Evolutionary conservation across 1,284 basidiomycete genomes (phyloP), one percentile per base, ranked within the genome.

Genomic region (Puccinia novopanici): DNA sequence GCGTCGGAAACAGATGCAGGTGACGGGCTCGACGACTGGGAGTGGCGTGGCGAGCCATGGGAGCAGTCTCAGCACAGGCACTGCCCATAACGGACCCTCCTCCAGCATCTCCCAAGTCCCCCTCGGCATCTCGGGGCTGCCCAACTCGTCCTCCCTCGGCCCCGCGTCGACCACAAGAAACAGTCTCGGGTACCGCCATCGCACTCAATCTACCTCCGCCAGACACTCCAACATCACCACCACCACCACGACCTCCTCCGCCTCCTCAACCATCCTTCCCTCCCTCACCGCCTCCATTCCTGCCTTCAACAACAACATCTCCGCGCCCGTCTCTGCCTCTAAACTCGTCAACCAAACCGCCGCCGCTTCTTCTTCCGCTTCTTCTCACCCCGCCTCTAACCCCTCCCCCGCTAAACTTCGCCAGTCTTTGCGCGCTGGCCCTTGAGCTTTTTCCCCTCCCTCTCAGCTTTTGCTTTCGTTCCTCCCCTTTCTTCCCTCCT

Each of bases 1-100:
- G 6, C 57, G 77, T 37, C n/a, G 77, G 24, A 80, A 73, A 73
- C 72, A 57, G 27, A 24, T 73, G 17, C 70, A 73, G 1, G 10
- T 68, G 8, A 45, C 67, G 19, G 37, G 37, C 27, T 37, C 71
- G 68, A 54, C 45, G 6, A 45, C 45, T 6, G 45, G 45, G 45
- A n/a, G n/a, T 13, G n/a, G 42, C 13, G 9, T 42, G 3, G 24
- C 42, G 13, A 27, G 3, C 17, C 40, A 70, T 63, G 9, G 5
- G 17, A 30, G 17, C 19, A 45, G n/a, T 40, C 37, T n/a, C 34
- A 70, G 19, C 9, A 57, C 24, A 17, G 54, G 71, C 34, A 34
- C 22, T n/a, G n/a, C n/a, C n/a, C n/a, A n/a, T 2, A 57, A 54
- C 50, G 50, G 50, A 15, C 42, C 42, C 42, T 45, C 42, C 6